phyloP scores from a whole-genome alignment of 306 rosid species.

The Casuarina equisetifolia region DNA sequence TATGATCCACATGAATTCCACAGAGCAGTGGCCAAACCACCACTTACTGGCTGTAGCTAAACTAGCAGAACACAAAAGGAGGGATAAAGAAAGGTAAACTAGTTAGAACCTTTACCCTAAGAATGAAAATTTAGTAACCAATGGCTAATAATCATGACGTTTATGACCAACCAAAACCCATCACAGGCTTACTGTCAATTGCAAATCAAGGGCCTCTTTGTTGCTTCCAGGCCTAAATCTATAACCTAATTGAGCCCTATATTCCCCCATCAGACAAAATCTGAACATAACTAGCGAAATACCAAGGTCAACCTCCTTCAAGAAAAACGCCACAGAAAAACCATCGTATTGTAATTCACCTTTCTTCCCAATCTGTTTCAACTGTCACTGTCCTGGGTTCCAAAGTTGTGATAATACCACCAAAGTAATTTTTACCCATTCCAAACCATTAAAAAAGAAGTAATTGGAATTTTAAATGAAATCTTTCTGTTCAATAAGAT shows the following conservation, averaged over 20 bases:
- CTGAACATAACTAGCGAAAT: constrained; percentile 3
- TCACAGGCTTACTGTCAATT: neutral
- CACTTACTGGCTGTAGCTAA: neutral
- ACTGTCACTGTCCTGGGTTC: neutral
- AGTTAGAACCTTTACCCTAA: neutral
- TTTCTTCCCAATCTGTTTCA: neutral
- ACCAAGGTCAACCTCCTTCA: neutral
- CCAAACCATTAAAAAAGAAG: neutral
- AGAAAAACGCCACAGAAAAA: neutral
- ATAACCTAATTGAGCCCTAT: constrained; percentile 11
- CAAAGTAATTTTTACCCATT: neutral
- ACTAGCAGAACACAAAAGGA: constrained; percentile 1
- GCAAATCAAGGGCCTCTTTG: constrained; percentile 2
- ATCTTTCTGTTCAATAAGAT: no score
- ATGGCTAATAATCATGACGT: neutral
- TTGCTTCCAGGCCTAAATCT: constrained; percentile 8
- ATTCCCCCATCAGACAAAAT: constrained; percentile 11
- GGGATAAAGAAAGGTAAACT: constrained; percentile 1
- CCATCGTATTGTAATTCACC: neutral
- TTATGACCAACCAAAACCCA: neutral
- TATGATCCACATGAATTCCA: neutral
- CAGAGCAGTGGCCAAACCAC: neutral
- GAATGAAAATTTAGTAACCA: neutral
- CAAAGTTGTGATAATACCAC: neutral
- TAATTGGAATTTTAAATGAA: no score